Evolutionary conservation across 202 grass and related monocot species (phyloP), one percentile per base, ranked within the genome.

Genomic region (Miscanthus sacchariflorus): DNA sequence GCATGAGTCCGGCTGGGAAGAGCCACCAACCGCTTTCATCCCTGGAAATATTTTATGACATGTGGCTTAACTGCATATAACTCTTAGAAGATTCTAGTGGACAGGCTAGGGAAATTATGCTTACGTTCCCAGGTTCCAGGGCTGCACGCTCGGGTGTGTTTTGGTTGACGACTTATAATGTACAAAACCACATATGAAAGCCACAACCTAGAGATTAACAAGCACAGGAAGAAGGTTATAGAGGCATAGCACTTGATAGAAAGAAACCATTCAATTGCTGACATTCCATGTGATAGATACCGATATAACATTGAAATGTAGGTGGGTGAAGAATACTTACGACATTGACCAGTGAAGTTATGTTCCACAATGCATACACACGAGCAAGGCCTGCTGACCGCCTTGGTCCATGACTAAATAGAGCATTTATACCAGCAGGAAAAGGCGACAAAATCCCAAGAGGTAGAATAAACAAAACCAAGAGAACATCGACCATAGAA

Each of bases 11-110:
- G 35, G 82, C 86, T 15, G 97, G 97, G 85, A 99, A 97, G 63
- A 99, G 88, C 95, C 97, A 99, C 97, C 97, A 99, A 65, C 97
- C 93, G 43, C 97, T 99, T 86, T 99, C 97, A 87, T 99, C 97
- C 88, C 97, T 99, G 88, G 42, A 65, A 87, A 88, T 14, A 74
- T 73, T 76, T 83, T 7, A 71, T 54, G 54, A 24, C 50, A 48
- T 81, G 48, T 27, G 54, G 11, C 74, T 59, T 66, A 79, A 78
- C 54, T 68, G 59, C 61, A 59, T 56, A 38, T 36, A 56, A 48
- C 65, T 87, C 2, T 74, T 12, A 68, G 44, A 77, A 78, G 43
- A 83, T 73, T 9, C 12, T 13, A 74, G 54, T 24, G 19, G 21
- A 12, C 5, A 30, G 50, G 54, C 54, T 7, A 10, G 73, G 36